Evolutionary conservation across 164 flowering plant genomes (phyloP).

Genomic region (Piper longum): DNA sequence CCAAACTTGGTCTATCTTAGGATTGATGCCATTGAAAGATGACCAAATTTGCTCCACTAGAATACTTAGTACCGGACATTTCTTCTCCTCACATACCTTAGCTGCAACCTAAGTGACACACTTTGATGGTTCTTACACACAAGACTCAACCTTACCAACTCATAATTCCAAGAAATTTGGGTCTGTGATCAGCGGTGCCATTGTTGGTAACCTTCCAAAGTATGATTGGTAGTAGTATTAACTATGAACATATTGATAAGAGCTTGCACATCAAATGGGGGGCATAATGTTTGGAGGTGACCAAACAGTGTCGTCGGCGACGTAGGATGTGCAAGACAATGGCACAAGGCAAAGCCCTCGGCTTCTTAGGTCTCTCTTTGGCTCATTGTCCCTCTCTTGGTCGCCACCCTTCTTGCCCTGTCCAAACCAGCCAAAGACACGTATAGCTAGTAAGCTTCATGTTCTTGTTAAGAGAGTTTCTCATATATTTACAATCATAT

Average conservation of each 20-base stretch:
- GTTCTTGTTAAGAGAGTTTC: no score
- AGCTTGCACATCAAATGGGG: slow-evolving; percentile 2
- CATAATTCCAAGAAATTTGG: neutral
- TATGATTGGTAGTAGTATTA: no score
- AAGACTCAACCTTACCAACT: neutral
- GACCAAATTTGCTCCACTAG: slow-evolving; percentile 87
- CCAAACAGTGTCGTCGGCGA: slow-evolving; percentile 44
- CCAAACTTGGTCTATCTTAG: slow-evolving; percentile 77
- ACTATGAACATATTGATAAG: no score
- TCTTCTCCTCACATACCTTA: neutral
- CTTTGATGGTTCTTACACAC: neutral
- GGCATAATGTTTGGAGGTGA: slow-evolving; percentile 36
- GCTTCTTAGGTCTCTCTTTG: slow-evolving; percentile 48
- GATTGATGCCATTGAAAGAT: slow-evolving; percentile 14
- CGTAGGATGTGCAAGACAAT: slow-evolving; percentile 58
- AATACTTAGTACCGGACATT: neutral
- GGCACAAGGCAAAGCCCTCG: slow-evolving; percentile 88
- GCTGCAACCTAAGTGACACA: neutral
- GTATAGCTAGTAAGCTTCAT: no score
- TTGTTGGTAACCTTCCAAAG: no score
- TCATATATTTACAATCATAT: no score
- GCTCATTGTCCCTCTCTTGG: slow-evolving; percentile 22
- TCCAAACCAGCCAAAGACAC: no score
- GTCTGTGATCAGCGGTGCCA: no score
- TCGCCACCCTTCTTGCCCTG: slow-evolving; percentile 1